These are phyloP conservation scores for Rhodomyrtus psidioides DNA, from an alignment of 441 rosid genomes.

Conservation along the genomic window DNA sequence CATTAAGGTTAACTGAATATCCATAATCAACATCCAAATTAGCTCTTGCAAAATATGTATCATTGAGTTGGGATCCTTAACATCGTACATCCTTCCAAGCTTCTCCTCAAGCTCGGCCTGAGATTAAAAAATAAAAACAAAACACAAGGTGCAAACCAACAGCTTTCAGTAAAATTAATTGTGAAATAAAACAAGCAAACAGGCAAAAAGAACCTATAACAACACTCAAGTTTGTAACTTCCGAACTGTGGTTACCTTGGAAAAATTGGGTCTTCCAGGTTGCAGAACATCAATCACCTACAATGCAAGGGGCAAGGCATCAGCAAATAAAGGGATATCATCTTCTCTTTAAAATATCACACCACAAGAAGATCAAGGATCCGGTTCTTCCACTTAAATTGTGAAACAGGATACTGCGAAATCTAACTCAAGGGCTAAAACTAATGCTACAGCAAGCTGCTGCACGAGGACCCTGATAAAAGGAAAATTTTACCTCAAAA, in stretches of 20 bases:
- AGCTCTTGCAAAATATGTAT: no score
- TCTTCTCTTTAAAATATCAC: not conserved
- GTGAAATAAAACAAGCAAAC: not conserved
- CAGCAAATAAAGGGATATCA: not conserved
- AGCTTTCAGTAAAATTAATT: not conserved
- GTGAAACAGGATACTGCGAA: not conserved
- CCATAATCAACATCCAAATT: no score
- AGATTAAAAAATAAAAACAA: not conserved
- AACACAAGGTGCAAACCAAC: not conserved
- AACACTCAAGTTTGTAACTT: not conserved
- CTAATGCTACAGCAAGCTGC: not conserved
- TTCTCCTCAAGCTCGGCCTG: conserved; percentile 88
- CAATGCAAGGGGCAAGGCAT: not conserved
- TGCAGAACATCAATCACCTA: not conserved
- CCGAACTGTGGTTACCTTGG: not conserved
- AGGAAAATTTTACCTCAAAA: not conserved
- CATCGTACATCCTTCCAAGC: conserved; percentile 70
- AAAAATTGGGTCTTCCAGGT: not conserved
- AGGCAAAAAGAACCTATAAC: not conserved
- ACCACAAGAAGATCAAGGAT: not conserved
- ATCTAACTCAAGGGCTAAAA: not conserved
- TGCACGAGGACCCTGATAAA: rapidly evolving
- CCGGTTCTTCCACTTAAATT: not conserved
- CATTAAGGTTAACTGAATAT: no score
- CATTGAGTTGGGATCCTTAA: conserved; percentile 73